Evolutionary conservation across 2,329 filamentous ascomycete genomes (phyloP).

Genomic region (Xylaria sp.): DNA sequence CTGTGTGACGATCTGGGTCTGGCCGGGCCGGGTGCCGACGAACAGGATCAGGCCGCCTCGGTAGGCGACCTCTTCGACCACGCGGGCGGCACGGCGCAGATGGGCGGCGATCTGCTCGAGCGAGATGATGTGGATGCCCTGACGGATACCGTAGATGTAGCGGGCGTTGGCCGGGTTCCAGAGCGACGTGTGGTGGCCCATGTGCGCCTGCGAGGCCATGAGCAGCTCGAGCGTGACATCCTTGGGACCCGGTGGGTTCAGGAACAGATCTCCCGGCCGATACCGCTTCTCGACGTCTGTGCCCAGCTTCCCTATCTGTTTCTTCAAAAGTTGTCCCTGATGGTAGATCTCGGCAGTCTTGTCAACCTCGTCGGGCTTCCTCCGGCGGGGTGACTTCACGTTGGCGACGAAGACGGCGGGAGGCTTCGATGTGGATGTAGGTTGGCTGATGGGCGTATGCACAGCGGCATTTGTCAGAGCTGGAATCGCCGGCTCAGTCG

Average conservation of each 20-base stretch:
- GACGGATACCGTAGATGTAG: slow-evolving; percentile 91
- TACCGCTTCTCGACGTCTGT: slow-evolving; percentile 66
- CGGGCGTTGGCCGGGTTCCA: slow-evolving; percentile 96
- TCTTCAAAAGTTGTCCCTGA: slow-evolving; percentile 56
- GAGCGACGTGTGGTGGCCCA: slow-evolving; percentile 88
- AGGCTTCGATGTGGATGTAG: background rate
- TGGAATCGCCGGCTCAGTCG: slow-evolving; percentile 43
- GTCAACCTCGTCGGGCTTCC: slow-evolving; percentile 41
- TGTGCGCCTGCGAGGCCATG: slow-evolving; percentile 85
- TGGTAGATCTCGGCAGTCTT: slow-evolving; percentile 53
- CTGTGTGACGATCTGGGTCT: slow-evolving; percentile 81
- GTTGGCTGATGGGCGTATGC: slow-evolving; percentile 36
- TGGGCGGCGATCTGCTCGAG: slow-evolving; percentile 90
- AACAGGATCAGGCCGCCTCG: slow-evolving; percentile 88
- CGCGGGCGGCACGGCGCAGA: slow-evolving; percentile 89
- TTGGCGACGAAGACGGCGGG: slow-evolving; percentile 47
- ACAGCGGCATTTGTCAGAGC: slow-evolving; percentile 42
- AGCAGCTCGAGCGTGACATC: slow-evolving; percentile 92
- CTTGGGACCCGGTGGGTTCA: slow-evolving; percentile 77
- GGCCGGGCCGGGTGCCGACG: slow-evolving; percentile 85
- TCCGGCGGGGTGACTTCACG: slow-evolving; percentile 38
- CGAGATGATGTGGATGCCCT: slow-evolving; percentile 92
- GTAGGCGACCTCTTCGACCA: slow-evolving; percentile 87
- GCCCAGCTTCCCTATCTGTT: slow-evolving; percentile 61
- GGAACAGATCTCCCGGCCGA: slow-evolving; percentile 72